Evolutionary conservation across 2,329 filamentous ascomycete species (phyloP), one percentile per base, ranked within the genome.

Genomic region (Hysterium pulicare): DNA sequence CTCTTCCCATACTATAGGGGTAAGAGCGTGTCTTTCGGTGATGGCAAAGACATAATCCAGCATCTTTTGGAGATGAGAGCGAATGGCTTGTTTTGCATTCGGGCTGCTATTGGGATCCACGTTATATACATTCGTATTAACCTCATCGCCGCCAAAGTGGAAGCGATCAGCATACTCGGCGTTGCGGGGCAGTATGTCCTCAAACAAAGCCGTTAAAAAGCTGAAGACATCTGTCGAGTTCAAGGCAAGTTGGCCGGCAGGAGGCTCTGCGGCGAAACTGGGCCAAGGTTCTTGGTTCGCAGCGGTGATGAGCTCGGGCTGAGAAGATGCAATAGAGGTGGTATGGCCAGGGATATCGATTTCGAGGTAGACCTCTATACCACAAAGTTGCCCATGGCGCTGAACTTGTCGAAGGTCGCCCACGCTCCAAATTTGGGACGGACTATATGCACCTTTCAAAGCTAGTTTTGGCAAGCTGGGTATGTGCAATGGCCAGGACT

Each of bases 101-200:
- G n/a, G n/a, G 2, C 70, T 64, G 1, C 75, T 71, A 40, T 79
- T 70, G 62, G 86, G 87, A 59, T 93, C 87, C 13, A 90, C 76
- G 37, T 73, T 72, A 58, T 86, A 88, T 45, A 81, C 77, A 57
- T 88, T 82, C 46, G 72, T 72, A 67, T 90, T 89, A 53, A 91
- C 79, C 69, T 93, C 88, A 57, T 93, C 87, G 44, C 87, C 87
- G 36, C 88, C 88, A 5, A 84, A 84, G 68, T 93, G 87, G 73
- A 89, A 90, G 68, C 89, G 77, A n/a, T 79, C 71, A 5, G 82
- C 75, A 63, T 86, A 86, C 0, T 81, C 79, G 6, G 34, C 34
- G 19, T 24, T 37, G 10, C 34, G 34, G 20, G 87, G 86, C 42
- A 91, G 69, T 24, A 93, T 59, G 58, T 93, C 87, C 15, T 73